These are phyloP conservation scores for Taiozyma onychis DNA, from an alignment of 1,139 yeast genomes.

Conservation along the genomic window DNA sequence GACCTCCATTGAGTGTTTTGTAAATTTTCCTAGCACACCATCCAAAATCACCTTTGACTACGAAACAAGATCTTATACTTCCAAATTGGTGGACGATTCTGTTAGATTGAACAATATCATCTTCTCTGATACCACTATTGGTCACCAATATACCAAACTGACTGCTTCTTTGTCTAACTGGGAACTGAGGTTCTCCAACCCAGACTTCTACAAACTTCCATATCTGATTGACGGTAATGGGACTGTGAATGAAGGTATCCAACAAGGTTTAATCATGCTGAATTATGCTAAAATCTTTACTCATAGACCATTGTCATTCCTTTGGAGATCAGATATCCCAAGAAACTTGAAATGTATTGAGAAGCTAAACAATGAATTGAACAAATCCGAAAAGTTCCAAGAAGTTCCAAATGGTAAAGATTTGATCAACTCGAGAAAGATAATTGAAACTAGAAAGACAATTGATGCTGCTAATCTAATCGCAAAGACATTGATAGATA, in stretches of 20 bases:
- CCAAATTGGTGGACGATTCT: slow-evolving; percentile 42
- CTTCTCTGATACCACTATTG: slow-evolving; percentile 33
- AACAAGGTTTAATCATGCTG: slow-evolving; percentile 39
- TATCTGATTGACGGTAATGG: slow-evolving; percentile 36
- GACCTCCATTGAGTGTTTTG: slow-evolving; percentile 28
- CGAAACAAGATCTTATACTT: slow-evolving; percentile 41
- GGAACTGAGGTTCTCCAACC: slow-evolving; percentile 41
- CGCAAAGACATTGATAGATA: slow-evolving; percentile 39
- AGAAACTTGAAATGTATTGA: slow-evolving; percentile 36
- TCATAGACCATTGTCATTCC: slow-evolving; percentile 44
- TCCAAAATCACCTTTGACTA: slow-evolving; percentile 36
- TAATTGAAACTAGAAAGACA: slow-evolving; percentile 45
- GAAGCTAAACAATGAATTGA: slow-evolving; percentile 17
- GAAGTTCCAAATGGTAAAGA: slow-evolving; percentile 24
- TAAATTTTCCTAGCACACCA: slow-evolving; percentile 34
- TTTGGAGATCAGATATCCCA: slow-evolving; percentile 44
- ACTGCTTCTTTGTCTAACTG: slow-evolving; percentile 42
- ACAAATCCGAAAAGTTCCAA: slow-evolving; percentile 19
- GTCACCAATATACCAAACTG: slow-evolving; percentile 32
- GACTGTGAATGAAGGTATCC: slow-evolving; percentile 43
- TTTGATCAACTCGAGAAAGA: slow-evolving; percentile 35
- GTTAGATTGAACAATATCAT: slow-evolving; percentile 40
- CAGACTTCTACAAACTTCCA: slow-evolving; percentile 37
- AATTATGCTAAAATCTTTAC: slow-evolving; percentile 46
- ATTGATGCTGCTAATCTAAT: slow-evolving; percentile 46